Evolutionary conservation across 106 monocot species (phyloP), one percentile per base, ranked within the genome.

Genomic region (Apostasia shenzhenica): DNA sequence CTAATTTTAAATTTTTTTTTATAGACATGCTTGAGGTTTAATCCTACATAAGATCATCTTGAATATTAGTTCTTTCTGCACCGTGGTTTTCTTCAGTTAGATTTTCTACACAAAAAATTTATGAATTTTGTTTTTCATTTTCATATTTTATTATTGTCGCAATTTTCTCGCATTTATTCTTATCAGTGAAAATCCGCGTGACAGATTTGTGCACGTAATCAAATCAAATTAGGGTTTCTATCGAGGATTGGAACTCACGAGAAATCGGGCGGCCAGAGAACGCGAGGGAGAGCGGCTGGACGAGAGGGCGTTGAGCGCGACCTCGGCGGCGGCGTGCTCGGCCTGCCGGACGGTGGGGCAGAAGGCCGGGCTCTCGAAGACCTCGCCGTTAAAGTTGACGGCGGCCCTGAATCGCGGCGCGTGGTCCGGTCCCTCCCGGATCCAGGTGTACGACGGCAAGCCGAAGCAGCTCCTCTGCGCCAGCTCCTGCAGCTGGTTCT

Each of bases 321-420:
- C 76, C 83, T 91, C 91, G 11, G 94, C 91, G 41, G 94, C 91
- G 61, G 90, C 76, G 81, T 94, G 94, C 87, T 94, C 94, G 1
- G 94, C 94, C 75, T 91, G 94, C 8, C 94, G 72, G 48, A 94
- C 83, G 2, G 94, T 94, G 53, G 85, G 90, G 74, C 85, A 94
- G 81, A 94, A 94, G 57, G 64, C 59, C 6, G 91, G 91, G 68
- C 94, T 91, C 77, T 91, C 87, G 69, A 91, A 91, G 40, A 79
- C 48, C 69, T 94, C 91, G 26, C 94, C 94, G 71, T 91, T 94
- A 72, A 94, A 94, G 85, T 88, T 94, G 45, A 94, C 94, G 44
- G 78, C 45, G 37, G 91, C 87, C 65, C 66, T 73, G 55, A 73
- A 73, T 56, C 73, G 14, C 2, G 73, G 73, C 14, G 73, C 73